These are phyloP conservation scores for Magnusiomyces suaveolens DNA, from an alignment of 1,139 yeast genomes.

Conservation along the genomic window DNA sequence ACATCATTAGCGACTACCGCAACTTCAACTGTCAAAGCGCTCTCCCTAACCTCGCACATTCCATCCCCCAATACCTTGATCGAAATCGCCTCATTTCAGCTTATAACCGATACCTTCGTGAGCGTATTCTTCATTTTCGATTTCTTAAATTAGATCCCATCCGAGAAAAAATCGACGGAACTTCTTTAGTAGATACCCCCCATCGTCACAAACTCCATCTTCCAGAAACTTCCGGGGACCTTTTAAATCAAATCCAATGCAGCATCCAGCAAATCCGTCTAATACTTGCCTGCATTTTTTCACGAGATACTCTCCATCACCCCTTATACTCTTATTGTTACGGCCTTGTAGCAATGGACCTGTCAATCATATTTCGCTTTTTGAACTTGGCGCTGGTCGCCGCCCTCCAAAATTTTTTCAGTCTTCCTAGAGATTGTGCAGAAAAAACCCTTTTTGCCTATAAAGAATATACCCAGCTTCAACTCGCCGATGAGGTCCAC, in stretches of 20 bases:
- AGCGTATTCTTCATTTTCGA: conserved; percentile 19
- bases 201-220: conserved; percentile 12
- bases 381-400: conserved; percentile 20
- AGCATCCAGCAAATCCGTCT: conserved; percentile 20
- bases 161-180: conserved; percentile 18
- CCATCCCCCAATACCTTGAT: conserved; percentile 13
- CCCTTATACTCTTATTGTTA: conserved; percentile 20
- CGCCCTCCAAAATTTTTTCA: conserved; percentile 22
- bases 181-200: conserved; percentile 18
- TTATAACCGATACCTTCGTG: conserved; percentile 22
- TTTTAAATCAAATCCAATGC: conserved; percentile 22
- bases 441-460: conserved; percentile 23
- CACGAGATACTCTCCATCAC: conserved; percentile 16
- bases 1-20: conserved; percentile 6
- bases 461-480: conserved; percentile 24
- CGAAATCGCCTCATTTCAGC: conserved; percentile 17
- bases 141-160: conserved; percentile 20
- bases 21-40: conserved; percentile 5
- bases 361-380: conserved; percentile 21
- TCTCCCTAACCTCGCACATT: conserved; percentile 16
- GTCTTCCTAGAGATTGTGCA: conserved; percentile 21
- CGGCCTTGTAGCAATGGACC: conserved; percentile 20
- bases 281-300: conserved; percentile 22
- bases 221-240: conserved; percentile 13
- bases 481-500: conserved; percentile 21